Evolutionary conservation across 2,329 filamentous ascomycete species (phyloP).

Genomic region (Myriangium duriaei): DNA sequence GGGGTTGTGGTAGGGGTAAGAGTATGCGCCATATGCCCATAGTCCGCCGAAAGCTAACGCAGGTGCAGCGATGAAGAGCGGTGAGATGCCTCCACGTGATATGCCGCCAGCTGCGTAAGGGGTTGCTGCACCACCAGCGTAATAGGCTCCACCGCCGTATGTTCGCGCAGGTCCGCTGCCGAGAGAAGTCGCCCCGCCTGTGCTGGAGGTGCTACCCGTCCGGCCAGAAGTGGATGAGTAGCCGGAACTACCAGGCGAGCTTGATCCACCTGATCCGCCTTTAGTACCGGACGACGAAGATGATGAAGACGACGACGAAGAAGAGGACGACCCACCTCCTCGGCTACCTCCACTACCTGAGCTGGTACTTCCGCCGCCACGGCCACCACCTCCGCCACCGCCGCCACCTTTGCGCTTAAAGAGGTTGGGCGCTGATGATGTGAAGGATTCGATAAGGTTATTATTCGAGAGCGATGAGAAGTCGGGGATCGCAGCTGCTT

Average conservation of each 20-base stretch:
- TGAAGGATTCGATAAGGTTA: background rate
- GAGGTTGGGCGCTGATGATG: background rate
- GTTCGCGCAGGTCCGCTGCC: slow-evolving; percentile 46
- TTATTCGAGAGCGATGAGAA: background rate
- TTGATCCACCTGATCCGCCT: background rate
- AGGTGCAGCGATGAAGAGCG: slow-evolving; percentile 40
- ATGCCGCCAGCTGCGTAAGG: slow-evolving; percentile 48
- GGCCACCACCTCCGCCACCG: slow-evolving; percentile 5
- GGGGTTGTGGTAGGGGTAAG: slow-evolving; percentile 47
- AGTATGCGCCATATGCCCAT: slow-evolving; percentile 53
- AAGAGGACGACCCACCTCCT: slow-evolving; percentile 1
- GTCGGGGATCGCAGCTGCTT: slow-evolving; percentile 4
- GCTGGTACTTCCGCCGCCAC: background rate
- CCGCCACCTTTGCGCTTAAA: slow-evolving; percentile 6
- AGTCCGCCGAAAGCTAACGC: slow-evolving; percentile 45
- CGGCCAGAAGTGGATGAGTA: slow-evolving; percentile 11
- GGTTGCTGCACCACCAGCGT: slow-evolving; percentile 54
- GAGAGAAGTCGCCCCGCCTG: slow-evolving; percentile 34
- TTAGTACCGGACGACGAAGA: slow-evolving; percentile 1
- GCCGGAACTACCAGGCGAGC: slow-evolving; percentile 1
- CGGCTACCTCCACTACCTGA: background rate
- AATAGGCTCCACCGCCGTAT: slow-evolving; percentile 51
- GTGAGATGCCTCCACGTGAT: slow-evolving; percentile 40
- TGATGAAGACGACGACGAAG: background rate
- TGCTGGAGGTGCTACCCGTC: slow-evolving; percentile 17